These are phyloP conservation scores for Phialocephala subalpina DNA, from an alignment of 2,329 filamentous ascomycete genomes.

Conservation along the genomic window DNA sequence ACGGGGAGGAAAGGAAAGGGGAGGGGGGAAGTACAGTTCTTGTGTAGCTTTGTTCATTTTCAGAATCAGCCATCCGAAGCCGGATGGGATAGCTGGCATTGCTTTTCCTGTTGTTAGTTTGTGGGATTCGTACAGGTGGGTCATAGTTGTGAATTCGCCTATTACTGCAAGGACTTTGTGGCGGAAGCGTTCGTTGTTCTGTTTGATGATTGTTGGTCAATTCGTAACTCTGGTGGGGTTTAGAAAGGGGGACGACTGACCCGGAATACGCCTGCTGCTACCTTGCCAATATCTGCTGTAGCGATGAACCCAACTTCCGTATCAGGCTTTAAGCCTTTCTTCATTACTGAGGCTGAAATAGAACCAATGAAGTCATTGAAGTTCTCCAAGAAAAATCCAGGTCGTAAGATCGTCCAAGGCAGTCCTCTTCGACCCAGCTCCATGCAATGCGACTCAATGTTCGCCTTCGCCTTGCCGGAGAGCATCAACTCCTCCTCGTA, in stretches of 20 bases:
- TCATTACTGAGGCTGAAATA: constrained; percentile 28
- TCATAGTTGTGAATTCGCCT: constrained; percentile 29
- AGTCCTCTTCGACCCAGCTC: constrained; percentile 29
- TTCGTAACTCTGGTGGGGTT: background rate
- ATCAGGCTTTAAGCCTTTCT: constrained; percentile 28
- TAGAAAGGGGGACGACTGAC: constrained; percentile 17
- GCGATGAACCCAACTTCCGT: constrained; percentile 28
- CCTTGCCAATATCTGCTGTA: constrained; percentile 35
- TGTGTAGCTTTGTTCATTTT: constrained; percentile 29
- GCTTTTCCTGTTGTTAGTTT: constrained; percentile 23
- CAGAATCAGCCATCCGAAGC: constrained; percentile 29
- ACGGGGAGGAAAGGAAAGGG: background rate
- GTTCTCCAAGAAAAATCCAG: constrained; percentile 63
- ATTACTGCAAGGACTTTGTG: constrained; percentile 23
- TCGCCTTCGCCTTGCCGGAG: constrained; percentile 57
- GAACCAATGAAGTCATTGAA: constrained; percentile 32
- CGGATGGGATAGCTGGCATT: constrained; percentile 23
- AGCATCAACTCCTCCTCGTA: constrained; percentile 53
- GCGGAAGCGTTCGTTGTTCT: constrained; percentile 30
- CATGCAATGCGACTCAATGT: constrained; percentile 54
- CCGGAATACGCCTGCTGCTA: constrained; percentile 32
- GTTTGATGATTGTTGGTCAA: no score
- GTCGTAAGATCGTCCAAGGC: constrained; percentile 54
- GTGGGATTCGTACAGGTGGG: constrained; percentile 28
- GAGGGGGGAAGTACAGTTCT: constrained; percentile 24